Evolutionary conservation across 495 filamentous ascomycete species (phyloP), one percentile per base, ranked within the genome.

Genomic region (Annulohypoxylon stygium): DNA sequence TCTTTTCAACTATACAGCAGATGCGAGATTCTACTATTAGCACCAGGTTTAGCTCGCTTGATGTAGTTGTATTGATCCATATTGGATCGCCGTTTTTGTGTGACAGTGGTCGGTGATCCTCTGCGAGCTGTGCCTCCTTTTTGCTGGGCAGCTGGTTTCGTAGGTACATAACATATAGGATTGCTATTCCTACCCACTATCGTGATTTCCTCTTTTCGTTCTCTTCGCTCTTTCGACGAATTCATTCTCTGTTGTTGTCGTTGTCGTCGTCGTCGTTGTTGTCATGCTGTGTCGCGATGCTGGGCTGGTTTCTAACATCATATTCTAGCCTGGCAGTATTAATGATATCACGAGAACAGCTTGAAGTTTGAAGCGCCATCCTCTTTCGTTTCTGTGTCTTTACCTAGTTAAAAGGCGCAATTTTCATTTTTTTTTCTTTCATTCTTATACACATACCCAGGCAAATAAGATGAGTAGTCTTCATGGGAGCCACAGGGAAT

Each of bases 211-310:
- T 47, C 16, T 47, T 47, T 47, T 20, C 5, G 4, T 45, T 47
- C 16, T 34, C 12, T 26, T 10, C 36, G 50, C 25, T 39, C 30
- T 5, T 20, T 41, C 23, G 26, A 53, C 11, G 2, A 39, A 39
- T 7, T 11, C 37, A 11, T 11, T 9, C 37, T 39, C 37, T 47
- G n/a, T 9, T 20, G 43, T 20, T 11, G 39, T 9, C 18, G 43
- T 20, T 11, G 39, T 12, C 11, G 36, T 39, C 11, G 7, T 9
- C 11, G 8, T 11, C 11, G 36, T 23, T 7, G 61, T 36, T 18
- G 45, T 26, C 23, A 25, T 25, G 25, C 36, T 43, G 14, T 57
- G 34, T 59, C 61, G 60, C 25, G 26, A 70, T 70, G 68, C 34
- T 61, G 33, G 53, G 37, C n/a, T 20, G 14, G 33, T 20, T 33